Percentiles rank a stretch among this genome's conserved stretches.
These are phyloP conservation scores for Coprinopsis cinerea DNA, from an alignment of 768 basidiomycete species.

Conservation along the genomic window DNA sequence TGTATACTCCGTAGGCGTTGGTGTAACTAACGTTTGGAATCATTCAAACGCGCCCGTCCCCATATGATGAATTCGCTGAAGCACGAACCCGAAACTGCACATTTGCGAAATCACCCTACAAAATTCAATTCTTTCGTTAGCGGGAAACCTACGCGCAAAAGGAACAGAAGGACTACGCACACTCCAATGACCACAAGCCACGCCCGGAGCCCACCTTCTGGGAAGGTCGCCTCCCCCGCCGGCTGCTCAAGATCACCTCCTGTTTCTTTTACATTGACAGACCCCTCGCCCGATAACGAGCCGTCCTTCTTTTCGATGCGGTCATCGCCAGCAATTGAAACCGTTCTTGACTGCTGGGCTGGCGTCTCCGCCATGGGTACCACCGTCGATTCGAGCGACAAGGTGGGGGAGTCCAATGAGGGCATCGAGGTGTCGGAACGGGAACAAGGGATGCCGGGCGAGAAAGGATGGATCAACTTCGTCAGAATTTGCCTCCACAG, in stretches of 20 bases:
- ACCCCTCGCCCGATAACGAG: neutral
- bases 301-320: neutral
- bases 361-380: neutral
- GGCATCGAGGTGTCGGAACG: neutral
- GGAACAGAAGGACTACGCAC: constrained; percentile 20
- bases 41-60: neutral
- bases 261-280: neutral
- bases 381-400: neutral
- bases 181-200: constrained; percentile 41
- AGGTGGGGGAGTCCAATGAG: neutral
- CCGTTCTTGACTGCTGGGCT: too few relatives aligned
- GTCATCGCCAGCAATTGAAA: too few relatives aligned
- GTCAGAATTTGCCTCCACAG: neutral
- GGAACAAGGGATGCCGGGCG: neutral
- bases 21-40: constrained; percentile 23
- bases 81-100: constrained; percentile 36
- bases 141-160: neutral
- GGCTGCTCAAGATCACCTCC: constrained; percentile 3
- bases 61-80: neutral
- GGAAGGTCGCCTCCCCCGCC: constrained; percentile 12
- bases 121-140: neutral
- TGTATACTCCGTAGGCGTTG: constrained; percentile 32
- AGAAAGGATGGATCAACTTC: neutral
- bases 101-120: constrained; percentile 36
- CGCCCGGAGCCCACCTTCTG: constrained; percentile 36